phyloP scores from a whole-genome alignment of 2,329 filamentous ascomycete species.

The Colletotrichum destructivum region DNA sequence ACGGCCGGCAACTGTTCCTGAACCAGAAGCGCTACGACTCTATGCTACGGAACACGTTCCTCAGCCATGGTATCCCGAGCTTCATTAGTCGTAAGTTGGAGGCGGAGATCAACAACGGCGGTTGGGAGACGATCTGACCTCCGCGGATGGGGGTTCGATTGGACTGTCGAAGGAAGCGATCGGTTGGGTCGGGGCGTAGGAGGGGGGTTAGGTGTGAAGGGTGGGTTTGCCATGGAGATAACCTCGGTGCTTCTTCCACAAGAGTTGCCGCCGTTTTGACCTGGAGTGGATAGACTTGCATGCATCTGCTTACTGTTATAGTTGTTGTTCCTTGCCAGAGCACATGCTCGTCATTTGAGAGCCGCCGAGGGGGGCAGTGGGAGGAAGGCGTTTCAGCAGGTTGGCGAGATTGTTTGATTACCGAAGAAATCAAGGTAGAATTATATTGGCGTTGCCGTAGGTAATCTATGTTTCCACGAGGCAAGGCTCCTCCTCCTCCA shows the following conservation, averaged over 20 bases:
- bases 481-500: neutral
- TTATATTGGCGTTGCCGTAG: neutral
- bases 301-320: conserved; percentile 8
- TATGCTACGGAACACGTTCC: conserved; percentile 87
- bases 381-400: conserved; percentile 11
- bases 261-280: neutral
- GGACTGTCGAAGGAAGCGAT: conserved; percentile 1
- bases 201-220: neutral
- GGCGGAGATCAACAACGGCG: conserved; percentile 95
- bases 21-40: conserved; percentile 96
- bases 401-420: conserved; percentile 8
- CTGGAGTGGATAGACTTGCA: neutral
- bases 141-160: too few relatives aligned
- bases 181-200: too few relatives aligned
- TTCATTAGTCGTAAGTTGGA: conserved; percentile 92
- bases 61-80: conserved; percentile 88
- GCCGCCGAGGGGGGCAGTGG: neutral
- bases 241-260: neutral
- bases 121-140: conserved; percentile 87
- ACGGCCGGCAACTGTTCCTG: conserved; percentile 90
- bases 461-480: neutral
- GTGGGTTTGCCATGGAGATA: neutral
- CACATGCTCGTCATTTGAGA: neutral
- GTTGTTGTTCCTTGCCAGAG: neutral
- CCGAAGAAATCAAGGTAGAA: conserved; percentile 1